These are phyloP conservation scores for Vachellia pachyceras DNA, from an alignment of 306 rosid species.

Conservation along the genomic window DNA sequence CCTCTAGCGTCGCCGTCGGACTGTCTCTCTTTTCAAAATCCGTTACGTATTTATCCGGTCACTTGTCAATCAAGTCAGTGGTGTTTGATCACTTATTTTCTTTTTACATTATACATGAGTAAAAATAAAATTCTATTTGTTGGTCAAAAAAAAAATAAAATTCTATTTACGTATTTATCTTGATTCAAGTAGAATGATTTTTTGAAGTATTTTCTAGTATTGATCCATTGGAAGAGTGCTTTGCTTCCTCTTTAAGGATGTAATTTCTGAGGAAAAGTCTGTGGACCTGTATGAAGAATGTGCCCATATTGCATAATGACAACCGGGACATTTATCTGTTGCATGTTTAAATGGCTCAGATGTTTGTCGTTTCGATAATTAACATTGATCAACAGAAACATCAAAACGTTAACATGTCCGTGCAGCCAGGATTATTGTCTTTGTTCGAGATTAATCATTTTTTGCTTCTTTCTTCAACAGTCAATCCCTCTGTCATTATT, in stretches of 20 bases:
- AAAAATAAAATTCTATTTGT: no score
- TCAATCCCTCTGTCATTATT: background rate
- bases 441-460: constrained; percentile 24
- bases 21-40: no score
- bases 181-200: no score
- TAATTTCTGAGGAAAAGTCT: constrained; percentile 35
- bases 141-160: no score
- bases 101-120: no score
- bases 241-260: constrained; percentile 31
- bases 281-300: constrained; percentile 27
- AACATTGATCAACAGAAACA: constrained; percentile 1
- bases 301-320: constrained; percentile 8
- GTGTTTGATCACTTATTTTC: no score
- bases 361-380: constrained; percentile 17
- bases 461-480: constrained; percentile 27
- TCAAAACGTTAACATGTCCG: constrained; percentile 14
- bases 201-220: no score
- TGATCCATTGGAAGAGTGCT: no score
- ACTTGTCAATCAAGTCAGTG: no score
- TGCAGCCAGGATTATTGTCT: constrained; percentile 24
- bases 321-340: constrained; percentile 28
- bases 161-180: no score
- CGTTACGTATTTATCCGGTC: no score
- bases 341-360: constrained; percentile 10
- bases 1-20: no score